Base-by-base conservation (phyloP, 129 eudicot species). In the Saposhnikovia divaricata region DNA sequence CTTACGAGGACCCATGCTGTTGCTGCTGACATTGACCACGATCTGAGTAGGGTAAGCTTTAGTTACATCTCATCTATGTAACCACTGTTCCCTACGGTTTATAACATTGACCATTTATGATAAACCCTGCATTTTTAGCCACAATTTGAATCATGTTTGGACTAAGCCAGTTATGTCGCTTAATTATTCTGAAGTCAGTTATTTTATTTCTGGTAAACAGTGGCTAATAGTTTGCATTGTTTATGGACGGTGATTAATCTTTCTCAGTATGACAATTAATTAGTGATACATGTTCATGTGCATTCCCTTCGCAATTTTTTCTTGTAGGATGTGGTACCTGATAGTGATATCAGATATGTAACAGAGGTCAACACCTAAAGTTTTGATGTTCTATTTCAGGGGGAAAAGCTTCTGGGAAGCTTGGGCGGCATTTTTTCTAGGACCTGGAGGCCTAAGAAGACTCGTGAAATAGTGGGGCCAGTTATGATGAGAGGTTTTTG, bases 381-480 rank as follows among this genome's bases (percentile, higher is more conserved):
- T n/a, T 78, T 53, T 42, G 43, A 55, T 66, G 18, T 70, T 31
- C 74, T 43, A 42, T 78, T 86, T 76, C 80, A 94, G 98, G 98
- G 98, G 9, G 98, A 94, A 86, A 94, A 91, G 89, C 98, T 94
- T 46, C 87, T 94, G 85, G 98, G 98, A 85, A 94, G 93, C 81
- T 97, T 94, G 47, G 98, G 98, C 1, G 97, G 98, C 39, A 81
- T 91, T 39, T 94, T 94, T 82, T 91, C 97, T 46, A 94, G 87
- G 86, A 94, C 97, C 27, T 94, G 97, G 97, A 94, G 92, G 87
- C 98, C 97, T 65, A 94, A 90, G 89, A 94, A 88, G 91, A 90
- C 79, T 80, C 92, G 84, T 75, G 61, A 91, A 23, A 89, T 94
- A 51, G 83, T 80, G 75, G 98, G 98, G 38, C 98, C 98, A 79